phyloP scores from a whole-genome alignment of 495 filamentous ascomycete genomes.

The Neurospora hispaniola region DNA sequence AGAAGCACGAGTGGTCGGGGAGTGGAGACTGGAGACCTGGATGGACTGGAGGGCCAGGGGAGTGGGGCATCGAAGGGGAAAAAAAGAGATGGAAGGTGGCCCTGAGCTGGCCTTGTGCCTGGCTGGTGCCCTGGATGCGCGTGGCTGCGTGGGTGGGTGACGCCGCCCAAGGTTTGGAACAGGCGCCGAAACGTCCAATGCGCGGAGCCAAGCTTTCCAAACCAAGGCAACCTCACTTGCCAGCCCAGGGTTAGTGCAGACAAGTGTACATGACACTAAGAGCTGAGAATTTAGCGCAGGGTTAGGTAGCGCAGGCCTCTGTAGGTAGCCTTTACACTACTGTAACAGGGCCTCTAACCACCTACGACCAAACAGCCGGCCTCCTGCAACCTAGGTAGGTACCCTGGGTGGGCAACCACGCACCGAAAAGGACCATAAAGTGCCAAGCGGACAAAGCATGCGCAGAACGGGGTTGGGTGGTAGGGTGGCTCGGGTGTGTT shows the following conservation, averaged over 20 bases:
- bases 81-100: not conserved
- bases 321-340: not conserved
- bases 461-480: not conserved
- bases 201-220: not conserved
- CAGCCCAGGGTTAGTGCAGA: not conserved
- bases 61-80: not conserved
- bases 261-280: not conserved
- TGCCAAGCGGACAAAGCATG: not conserved
- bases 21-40: not conserved
- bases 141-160: not conserved
- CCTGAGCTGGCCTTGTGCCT: not conserved
- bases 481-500: not conserved
- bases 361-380: not conserved
- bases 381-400: not conserved
- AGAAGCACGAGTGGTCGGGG: not conserved
- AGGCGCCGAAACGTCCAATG: not conserved
- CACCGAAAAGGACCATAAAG: not conserved
- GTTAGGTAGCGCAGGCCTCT: not conserved
- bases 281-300: not conserved
- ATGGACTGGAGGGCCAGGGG: not conserved
- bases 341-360: not conserved
- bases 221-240: not conserved
- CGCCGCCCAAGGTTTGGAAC: not conserved
- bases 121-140: not conserved
- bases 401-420: not conserved